Base-by-base conservation (phyloP, 169 alveolate genomes). In the Fabrea salina region DNA sequence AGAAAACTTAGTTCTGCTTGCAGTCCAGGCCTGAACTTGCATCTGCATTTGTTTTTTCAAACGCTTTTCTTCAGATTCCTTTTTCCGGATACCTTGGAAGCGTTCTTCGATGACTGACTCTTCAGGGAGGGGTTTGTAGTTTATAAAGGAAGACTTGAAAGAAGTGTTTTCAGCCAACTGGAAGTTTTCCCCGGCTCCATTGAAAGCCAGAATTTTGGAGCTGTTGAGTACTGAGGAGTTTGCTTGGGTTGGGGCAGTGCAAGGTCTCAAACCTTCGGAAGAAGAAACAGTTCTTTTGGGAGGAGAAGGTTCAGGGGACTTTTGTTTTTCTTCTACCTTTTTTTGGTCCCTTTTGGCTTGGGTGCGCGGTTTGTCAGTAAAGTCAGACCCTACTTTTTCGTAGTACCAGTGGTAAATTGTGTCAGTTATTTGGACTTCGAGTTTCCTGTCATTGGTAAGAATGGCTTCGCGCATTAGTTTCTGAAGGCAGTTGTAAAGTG, bases 101-200 rank as follows among this genome's bases (percentile, higher is more conserved):
- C 78, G 13, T 68, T 37, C 37, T 47, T 68, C 78, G n/a, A 43
- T 32, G 22, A 41, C 78, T 0, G 30, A 32, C n/a, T 27, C 64
- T 40, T 40, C 61, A 8, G 22, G 64, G 7, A 68, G 41, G 66
- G 78, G 78, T 64, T 19, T 40, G 66, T 68, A 68, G 78, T 1
- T 68, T 19, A 68, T 30, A 30, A n/a, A 68, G 64, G 64, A n/a
- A 30, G 16, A 41, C n/a, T 47, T 43, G 16, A 40, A 68, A 64
- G n/a, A 33, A 0, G 30, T 25, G 2, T 61, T 51, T 1, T 27
- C 27, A 13, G 32, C 39, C 1, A 13, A 25, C 32, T 37, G n/a
- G 11, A 8, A 16, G 0, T 47, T 47, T 3, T 61, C 74, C 13
- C 74, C 74, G 13, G 74, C 43, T 1, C 74, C 74, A 11, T 13